These are phyloP conservation scores for Arthrocladium fulminans DNA, from an alignment of 2,329 filamentous ascomycete species.

Conservation along the genomic window DNA sequence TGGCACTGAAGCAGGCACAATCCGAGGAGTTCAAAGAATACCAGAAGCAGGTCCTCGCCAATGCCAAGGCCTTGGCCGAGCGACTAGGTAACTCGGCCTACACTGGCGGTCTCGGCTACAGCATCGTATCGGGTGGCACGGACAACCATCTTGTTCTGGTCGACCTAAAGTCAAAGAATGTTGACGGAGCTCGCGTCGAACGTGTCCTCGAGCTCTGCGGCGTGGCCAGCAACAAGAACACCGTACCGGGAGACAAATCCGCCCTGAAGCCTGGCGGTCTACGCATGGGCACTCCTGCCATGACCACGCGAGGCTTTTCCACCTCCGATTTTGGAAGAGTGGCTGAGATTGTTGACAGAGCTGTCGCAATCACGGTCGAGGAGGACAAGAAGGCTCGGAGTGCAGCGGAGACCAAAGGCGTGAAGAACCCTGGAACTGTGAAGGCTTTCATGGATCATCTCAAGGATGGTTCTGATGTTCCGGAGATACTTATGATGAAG, in stretches of 20 bases:
- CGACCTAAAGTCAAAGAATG: constrained; percentile 77
- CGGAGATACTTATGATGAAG: constrained; percentile 25
- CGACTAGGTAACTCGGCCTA: constrained; percentile 60
- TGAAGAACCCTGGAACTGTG: constrained; percentile 26
- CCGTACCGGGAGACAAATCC: constrained; percentile 93
- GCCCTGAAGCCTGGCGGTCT: constrained; percentile 90
- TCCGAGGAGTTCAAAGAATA: constrained; percentile 84
- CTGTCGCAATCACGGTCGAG: constrained; percentile 59
- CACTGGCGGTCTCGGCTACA: constrained; percentile 64
- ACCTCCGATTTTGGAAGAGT: constrained; percentile 88
- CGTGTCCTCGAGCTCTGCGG: constrained; percentile 94
- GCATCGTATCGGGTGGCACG: constrained; percentile 84
- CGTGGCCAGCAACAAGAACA: constrained; percentile 99
- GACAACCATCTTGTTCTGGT: constrained; percentile 95
- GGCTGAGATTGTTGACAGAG: constrained; percentile 76
- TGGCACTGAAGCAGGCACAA: constrained; percentile 89
- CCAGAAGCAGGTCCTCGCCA: constrained; percentile 80
- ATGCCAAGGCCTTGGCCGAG: constrained; percentile 76
- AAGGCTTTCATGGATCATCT: constrained; percentile 27
- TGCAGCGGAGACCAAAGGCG: constrained; percentile 23
- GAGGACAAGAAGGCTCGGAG: constrained; percentile 21
- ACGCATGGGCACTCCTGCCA: constrained; percentile 92
- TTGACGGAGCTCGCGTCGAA: constrained; percentile 90
- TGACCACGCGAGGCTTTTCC: constrained; percentile 92
- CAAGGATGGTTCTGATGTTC: constrained; percentile 25